A percentile compares a stretch with the other conserved stretches of the same genome.
These are phyloP conservation scores for Colletotrichum abscissum DNA, from an alignment of 2,329 filamentous ascomycete species.

Conservation along the genomic window DNA sequence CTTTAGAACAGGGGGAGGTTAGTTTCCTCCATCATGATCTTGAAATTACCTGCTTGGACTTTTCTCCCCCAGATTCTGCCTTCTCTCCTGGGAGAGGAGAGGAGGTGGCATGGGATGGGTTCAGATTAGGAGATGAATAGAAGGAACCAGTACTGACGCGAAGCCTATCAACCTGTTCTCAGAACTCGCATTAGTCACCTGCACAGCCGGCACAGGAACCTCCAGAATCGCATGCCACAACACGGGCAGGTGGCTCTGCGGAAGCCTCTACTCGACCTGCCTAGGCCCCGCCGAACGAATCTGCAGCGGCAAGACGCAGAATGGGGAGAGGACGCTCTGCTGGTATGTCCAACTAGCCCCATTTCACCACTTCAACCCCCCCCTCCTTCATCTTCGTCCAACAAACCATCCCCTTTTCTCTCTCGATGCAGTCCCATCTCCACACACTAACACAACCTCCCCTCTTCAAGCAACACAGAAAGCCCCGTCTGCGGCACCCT, in stretches of 20 bases:
- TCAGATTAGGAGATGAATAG: not conserved
- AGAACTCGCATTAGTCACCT: not conserved
- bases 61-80: too few relatives aligned
- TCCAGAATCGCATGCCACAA: not conserved
- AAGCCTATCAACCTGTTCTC: not conserved
- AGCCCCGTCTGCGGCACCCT: not conserved
- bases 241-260: not conserved
- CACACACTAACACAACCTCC: too few relatives aligned
- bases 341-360: not conserved
- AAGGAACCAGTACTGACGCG: not conserved
- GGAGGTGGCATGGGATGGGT: not conserved
- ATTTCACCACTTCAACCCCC: too few relatives aligned
- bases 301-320: not conserved
- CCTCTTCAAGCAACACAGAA: not conserved
- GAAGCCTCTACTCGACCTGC: not conserved
- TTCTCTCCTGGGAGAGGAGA: too few relatives aligned
- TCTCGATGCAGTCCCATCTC: too few relatives aligned
- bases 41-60: too few relatives aligned
- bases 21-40: not conserved
- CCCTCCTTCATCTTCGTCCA: too few relatives aligned
- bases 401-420: too few relatives aligned
- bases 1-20: not conserved
- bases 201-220: not conserved
- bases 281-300: not conserved
- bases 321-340: not conserved